Percentiles rank a stretch among this genome's conserved stretches.
These are phyloP conservation scores for Vaccinium darrowii DNA, from an alignment of 148 eudicot species.

Conservation along the genomic window DNA sequence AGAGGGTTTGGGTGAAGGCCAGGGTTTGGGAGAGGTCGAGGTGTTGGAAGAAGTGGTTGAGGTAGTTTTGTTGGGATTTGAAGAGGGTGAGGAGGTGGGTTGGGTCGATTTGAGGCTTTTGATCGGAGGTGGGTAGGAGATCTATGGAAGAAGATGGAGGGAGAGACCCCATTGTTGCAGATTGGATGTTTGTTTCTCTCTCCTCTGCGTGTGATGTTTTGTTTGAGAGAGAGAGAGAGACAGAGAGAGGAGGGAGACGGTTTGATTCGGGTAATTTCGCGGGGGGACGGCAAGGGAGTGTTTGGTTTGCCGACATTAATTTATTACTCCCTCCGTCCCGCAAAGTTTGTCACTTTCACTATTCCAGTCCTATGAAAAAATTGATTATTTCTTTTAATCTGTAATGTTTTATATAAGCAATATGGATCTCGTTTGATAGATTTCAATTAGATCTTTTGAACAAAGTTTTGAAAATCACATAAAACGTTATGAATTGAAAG, in stretches of 20 bases:
- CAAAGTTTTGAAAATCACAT: too few relatives aligned
- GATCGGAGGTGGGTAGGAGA: too few relatives aligned
- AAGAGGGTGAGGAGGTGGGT: slow-evolving; percentile 55
- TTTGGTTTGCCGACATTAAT: neutral
- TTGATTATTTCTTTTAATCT: too few relatives aligned
- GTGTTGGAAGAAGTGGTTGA: slow-evolving; percentile 77
- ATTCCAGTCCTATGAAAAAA: too few relatives aligned
- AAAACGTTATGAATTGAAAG: too few relatives aligned
- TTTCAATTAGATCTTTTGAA: too few relatives aligned
- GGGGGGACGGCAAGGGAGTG: neutral
- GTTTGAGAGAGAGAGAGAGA: neutral
- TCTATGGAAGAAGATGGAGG: slow-evolving; percentile 14
- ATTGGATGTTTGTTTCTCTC: neutral
- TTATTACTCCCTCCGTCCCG: too few relatives aligned
- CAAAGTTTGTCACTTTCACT: too few relatives aligned
- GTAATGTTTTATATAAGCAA: too few relatives aligned
- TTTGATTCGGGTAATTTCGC: too few relatives aligned
- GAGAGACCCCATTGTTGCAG: slow-evolving; percentile 37
- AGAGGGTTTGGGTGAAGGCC: slow-evolving; percentile 66
- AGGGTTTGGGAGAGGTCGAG: slow-evolving; percentile 70
- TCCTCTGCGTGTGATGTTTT: neutral
- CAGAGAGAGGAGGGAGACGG: neutral
- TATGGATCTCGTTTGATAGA: too few relatives aligned
- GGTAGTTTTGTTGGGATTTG: slow-evolving; percentile 74
- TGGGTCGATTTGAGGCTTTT: slow-evolving; percentile 22